Evolutionary conservation across 2,329 filamentous ascomycete species (phyloP), one percentile per base, ranked within the genome.

Genomic region (Plectosphaerella cucumerina): DNA sequence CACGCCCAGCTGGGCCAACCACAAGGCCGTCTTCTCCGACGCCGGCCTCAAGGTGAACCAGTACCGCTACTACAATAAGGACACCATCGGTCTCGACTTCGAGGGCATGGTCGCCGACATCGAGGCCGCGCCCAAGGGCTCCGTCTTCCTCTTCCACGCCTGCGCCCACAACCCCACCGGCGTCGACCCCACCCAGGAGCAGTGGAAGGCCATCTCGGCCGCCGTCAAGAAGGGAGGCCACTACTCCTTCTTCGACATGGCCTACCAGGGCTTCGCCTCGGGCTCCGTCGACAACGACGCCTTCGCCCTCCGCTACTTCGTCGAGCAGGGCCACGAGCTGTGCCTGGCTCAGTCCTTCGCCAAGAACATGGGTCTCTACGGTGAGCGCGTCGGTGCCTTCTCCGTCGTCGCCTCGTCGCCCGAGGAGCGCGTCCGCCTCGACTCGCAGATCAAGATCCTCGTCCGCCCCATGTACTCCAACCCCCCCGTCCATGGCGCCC

Each of bases 351-450:
- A 97, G 78, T 94, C 89, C 49, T 97, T 97, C 72, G 93, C 93
- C 70, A 97, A 97, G 87, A 99, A 99, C 84, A 97, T 99, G 93
- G 94, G 94, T 76, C 89, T 99, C 56, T 97, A 99, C 70, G 94
- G 94, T 68, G 94, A 99, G 81, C 93, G 94, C 76, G 90, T 96
- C 54, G 94, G 94, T 66, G 92, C 92, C 59, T 97, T 99, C 82
- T 96, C 91, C 62, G 81, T 97, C 60, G 88, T 97, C 63, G 89
- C 87, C 68, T 86, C 85, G 60, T 86, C 89, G 41, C 80, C 85
- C 57, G 92, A 92, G 60, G 93, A 97, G 82, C 93, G 91, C 83
- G 92, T 92, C 79, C 90, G 90, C 58, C 84, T 99, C 64, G 93
- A 97, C 71, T 96, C 91, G 31, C 94, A 99, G 79, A 78, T 99